Evolutionary conservation across 148 eudicot species (phyloP).

Genomic region (Camellia lanceoleosa): DNA sequence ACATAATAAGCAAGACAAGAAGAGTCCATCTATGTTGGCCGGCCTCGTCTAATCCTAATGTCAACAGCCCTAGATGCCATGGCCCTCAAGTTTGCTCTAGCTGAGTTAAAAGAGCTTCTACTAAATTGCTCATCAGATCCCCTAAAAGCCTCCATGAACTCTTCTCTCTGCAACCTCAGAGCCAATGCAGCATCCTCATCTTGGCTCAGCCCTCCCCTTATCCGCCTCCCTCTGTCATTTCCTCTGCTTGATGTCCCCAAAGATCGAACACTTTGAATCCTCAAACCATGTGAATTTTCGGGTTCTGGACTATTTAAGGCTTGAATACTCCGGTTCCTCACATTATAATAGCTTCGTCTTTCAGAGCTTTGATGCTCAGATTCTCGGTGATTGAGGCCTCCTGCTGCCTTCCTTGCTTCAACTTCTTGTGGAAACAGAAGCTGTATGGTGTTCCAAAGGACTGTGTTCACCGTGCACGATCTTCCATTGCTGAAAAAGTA

Average conservation of each 20-base stretch:
- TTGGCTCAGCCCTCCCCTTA: conserved; percentile 42
- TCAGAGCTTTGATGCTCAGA: conserved; percentile 21
- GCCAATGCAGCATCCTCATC: conserved; percentile 75
- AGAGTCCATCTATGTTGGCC: conserved; percentile 1
- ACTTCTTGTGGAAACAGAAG: conserved; percentile 90
- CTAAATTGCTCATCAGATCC: conserved; percentile 32
- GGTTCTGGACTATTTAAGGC: conserved; percentile 37
- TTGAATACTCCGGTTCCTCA: conserved; percentile 20
- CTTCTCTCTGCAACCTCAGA: conserved; percentile 69
- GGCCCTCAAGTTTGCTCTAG: conserved; percentile 80
- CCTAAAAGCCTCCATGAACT: conserved; percentile 57
- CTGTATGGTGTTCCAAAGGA: conserved; percentile 98
- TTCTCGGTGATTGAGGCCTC: conserved; percentile 26
- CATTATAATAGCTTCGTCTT: conserved; percentile 25
- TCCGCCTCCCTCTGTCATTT: conserved; percentile 23
- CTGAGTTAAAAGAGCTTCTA: conserved; percentile 31
- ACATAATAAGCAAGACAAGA: neutral
- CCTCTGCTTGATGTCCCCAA: conserved; percentile 20
- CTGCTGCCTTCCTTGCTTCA: conserved; percentile 63
- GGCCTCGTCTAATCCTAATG: conserved; percentile 13
- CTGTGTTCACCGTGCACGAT: conserved; percentile 93
- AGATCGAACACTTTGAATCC: conserved; percentile 22
- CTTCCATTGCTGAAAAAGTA: conserved; percentile 62
- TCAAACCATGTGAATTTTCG: conserved; percentile 9
- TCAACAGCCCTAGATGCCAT: conserved; percentile 37